Percentiles rank a stretch among this genome's conserved stretches.
Evolutionary conservation across 2,329 filamentous ascomycete species (phyloP).

Genomic region (Alternaria triticina): DNA sequence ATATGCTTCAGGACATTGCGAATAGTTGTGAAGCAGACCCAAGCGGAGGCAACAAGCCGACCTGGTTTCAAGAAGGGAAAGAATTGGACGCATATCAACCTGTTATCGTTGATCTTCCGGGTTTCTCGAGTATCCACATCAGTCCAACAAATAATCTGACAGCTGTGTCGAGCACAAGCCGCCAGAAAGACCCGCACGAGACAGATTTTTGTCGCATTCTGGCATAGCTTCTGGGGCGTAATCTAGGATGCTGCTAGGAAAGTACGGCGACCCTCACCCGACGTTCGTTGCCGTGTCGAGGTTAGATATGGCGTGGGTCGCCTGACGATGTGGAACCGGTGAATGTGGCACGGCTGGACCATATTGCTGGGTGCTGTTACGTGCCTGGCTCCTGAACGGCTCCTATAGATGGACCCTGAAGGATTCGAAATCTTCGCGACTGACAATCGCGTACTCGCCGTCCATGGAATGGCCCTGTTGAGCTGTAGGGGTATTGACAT

Average conservation of each 20-base stretch:
- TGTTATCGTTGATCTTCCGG: conserved; percentile 3
- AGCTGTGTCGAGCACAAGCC: conserved; percentile 1
- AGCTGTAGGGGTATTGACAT: background rate
- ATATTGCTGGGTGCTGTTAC: background rate
- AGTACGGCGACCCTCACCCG: conserved; percentile 5
- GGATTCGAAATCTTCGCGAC: background rate
- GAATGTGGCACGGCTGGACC: conserved; percentile 9
- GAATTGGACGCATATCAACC: conserved; percentile 5
- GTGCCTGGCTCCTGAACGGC: conserved; percentile 1
- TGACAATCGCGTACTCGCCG: background rate
- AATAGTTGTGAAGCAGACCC: background rate
- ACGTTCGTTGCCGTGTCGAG: conserved; percentile 4
- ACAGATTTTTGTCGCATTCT: conserved; percentile 6
- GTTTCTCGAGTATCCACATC: background rate
- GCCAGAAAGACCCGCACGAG: conserved; percentile 1
- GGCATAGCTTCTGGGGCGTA: conserved; percentile 1
- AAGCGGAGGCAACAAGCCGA: background rate
- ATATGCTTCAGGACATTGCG: background rate
- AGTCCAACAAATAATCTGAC: conserved; percentile 2
- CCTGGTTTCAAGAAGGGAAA: background rate
- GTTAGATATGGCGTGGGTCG: conserved; percentile 2
- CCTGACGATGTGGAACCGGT: conserved; percentile 4
- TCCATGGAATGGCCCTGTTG: background rate
- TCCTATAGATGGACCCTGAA: background rate
- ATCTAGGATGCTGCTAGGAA: conserved; percentile 5